Evolutionary conservation across 2,329 filamentous ascomycete genomes (phyloP).

Genomic region (Dactylella cylindrospora): DNA sequence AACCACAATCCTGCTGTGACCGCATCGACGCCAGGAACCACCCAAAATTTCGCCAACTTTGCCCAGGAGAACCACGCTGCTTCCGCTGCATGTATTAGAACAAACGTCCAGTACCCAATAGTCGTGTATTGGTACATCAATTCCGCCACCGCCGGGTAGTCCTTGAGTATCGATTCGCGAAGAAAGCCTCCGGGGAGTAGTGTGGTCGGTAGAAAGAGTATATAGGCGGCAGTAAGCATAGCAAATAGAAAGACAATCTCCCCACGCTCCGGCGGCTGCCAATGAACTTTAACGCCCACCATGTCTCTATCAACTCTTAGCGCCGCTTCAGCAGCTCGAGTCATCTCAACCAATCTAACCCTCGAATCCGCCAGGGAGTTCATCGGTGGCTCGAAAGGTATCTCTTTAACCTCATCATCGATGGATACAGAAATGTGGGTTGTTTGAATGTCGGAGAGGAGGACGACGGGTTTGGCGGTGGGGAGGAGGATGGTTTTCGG

Average conservation of each 20-base stretch:
- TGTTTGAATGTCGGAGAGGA: constrained; percentile 31
- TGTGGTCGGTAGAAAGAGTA: constrained; percentile 30
- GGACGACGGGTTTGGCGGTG: constrained; percentile 9
- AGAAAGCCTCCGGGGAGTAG: constrained; percentile 20
- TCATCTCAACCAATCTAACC: constrained; percentile 33
- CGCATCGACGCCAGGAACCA: constrained; percentile 19
- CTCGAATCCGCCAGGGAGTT: constrained; percentile 29
- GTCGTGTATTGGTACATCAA: constrained; percentile 10
- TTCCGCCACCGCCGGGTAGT: constrained; percentile 15
- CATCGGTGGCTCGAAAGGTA: constrained; percentile 33
- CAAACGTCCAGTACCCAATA: constrained; percentile 21
- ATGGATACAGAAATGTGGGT: constrained; percentile 30
- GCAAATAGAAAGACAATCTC: constrained; percentile 5
- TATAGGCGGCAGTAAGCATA: constrained; percentile 3
- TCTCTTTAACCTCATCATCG: constrained; percentile 20
- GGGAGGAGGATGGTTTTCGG: constrained; percentile 30
- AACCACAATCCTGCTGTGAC: constrained; percentile 16
- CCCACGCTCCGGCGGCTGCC: constrained; percentile 7
- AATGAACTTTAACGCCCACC: constrained; percentile 24
- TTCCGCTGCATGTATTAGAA: constrained; percentile 9
- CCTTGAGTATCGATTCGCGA: constrained; percentile 13
- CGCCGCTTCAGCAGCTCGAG: constrained; percentile 20
- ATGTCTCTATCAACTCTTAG: constrained; percentile 27
- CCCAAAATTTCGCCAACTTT: constrained; percentile 11
- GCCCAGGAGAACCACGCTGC: constrained; percentile 13